A percentile compares a stretch with the other conserved stretches of the same genome.
These are phyloP conservation scores for Arthroderma sp. DNA, from an alignment of 2,329 filamentous ascomycete genomes.

Conservation along the genomic window DNA sequence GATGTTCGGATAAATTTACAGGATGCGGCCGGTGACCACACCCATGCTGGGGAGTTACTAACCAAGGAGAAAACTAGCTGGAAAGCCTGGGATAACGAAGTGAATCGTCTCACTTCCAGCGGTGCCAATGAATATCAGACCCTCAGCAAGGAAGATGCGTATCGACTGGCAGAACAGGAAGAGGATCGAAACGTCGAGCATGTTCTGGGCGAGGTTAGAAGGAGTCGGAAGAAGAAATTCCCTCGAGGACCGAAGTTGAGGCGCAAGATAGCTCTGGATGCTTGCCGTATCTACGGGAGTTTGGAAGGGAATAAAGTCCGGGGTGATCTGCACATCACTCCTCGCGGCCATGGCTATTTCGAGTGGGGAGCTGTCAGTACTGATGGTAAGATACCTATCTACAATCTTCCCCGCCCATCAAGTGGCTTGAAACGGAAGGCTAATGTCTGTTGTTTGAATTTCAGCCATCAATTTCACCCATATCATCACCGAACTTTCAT, in stretches of 20 bases:
- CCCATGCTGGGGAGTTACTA: conserved; percentile 65
- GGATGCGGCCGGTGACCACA: conserved; percentile 83
- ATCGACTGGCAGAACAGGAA: conserved; percentile 34
- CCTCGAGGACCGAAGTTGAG: conserved; percentile 59
- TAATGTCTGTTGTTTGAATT: conserved; percentile 1
- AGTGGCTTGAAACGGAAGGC: not conserved
- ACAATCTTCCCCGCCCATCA: not conserved
- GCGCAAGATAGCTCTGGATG: conserved; percentile 47
- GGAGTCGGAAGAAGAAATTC: conserved; percentile 52
- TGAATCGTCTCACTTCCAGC: conserved; percentile 45
- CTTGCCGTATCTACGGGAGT: conserved; percentile 80
- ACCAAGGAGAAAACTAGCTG: conserved; percentile 67
- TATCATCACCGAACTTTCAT: conserved; percentile 89
- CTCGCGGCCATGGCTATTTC: conserved; percentile 85
- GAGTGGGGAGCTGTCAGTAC: conserved; percentile 79
- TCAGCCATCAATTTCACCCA: conserved; percentile 95
- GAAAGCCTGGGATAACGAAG: conserved; percentile 63
- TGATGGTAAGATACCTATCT: conserved; percentile 36
- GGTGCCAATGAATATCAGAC: conserved; percentile 45
- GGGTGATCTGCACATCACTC: conserved; percentile 96
- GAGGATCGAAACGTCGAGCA: conserved; percentile 80
- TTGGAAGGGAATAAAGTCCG: conserved; percentile 93
- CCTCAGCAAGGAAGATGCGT: conserved; percentile 51
- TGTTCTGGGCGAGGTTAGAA: conserved; percentile 61
- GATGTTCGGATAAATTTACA: conserved; percentile 95